These are phyloP conservation scores for Paraconiothyrium sp. DNA, from an alignment of 2,329 filamentous ascomycete genomes.

Conservation along the genomic window DNA sequence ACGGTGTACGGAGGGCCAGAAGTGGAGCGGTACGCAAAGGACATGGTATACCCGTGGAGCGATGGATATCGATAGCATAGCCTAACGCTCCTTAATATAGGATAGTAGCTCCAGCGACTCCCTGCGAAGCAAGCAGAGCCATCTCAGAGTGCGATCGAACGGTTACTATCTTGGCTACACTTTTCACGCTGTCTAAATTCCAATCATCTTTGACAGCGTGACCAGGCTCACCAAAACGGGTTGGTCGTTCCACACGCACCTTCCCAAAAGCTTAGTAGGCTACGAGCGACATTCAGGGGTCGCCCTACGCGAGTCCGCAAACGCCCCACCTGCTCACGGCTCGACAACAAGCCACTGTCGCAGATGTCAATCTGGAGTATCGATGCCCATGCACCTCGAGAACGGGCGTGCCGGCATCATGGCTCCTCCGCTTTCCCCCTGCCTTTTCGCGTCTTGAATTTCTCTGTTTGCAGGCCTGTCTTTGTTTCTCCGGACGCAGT, in stretches of 20 bases:
- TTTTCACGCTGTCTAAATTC: neutral
- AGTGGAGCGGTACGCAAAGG: neutral
- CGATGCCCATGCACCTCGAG: slow-evolving; percentile 17
- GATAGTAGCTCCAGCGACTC: too few relatives aligned
- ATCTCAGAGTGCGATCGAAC: too few relatives aligned
- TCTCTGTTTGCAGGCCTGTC: neutral
- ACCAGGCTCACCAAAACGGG: neutral
- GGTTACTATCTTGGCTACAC: too few relatives aligned
- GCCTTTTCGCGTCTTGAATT: neutral
- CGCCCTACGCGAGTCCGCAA: neutral
- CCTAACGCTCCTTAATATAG: too few relatives aligned
- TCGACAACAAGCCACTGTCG: slow-evolving; percentile 21
- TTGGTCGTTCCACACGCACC: neutral
- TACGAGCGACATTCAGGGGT: neutral
- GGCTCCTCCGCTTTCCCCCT: neutral
- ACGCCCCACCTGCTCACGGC: neutral
- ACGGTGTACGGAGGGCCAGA: slow-evolving; percentile 4
- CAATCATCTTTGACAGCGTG: neutral
- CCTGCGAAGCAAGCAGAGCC: too few relatives aligned
- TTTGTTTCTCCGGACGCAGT: neutral
- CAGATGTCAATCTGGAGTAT: slow-evolving; percentile 18
- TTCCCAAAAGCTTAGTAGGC: neutral
- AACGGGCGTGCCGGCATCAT: slow-evolving; percentile 1
- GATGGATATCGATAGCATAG: too few relatives aligned
- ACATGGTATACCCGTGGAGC: too few relatives aligned